These are phyloP conservation scores for Pyrenophora graminea DNA, from an alignment of 2,329 filamentous ascomycete species.

Conservation along the genomic window DNA sequence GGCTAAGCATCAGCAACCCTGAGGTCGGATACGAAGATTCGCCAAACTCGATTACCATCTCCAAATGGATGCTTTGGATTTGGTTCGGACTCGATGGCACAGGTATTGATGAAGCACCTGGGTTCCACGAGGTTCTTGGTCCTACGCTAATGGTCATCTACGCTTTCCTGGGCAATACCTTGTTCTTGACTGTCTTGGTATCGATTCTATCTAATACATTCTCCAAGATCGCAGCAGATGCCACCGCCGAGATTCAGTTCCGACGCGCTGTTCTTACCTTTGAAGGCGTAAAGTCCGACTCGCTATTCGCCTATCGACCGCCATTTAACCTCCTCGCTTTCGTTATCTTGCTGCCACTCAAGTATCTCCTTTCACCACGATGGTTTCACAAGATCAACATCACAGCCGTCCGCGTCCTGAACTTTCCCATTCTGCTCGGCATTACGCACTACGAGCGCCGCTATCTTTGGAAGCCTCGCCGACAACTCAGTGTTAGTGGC, in stretches of 20 bases:
- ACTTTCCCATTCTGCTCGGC: slow-evolving; percentile 72
- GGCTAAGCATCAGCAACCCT: slow-evolving; percentile 62
- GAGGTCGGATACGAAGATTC: slow-evolving; percentile 36
- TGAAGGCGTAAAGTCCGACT: slow-evolving; percentile 83
- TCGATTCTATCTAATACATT: slow-evolving; percentile 88
- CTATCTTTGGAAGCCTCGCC: slow-evolving; percentile 64
- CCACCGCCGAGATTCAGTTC: slow-evolving; percentile 82
- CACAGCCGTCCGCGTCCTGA: slow-evolving; percentile 71
- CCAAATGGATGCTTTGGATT: slow-evolving; percentile 91
- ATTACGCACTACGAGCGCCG: slow-evolving; percentile 73
- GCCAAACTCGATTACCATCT: slow-evolving; percentile 69
- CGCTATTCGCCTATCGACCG: slow-evolving; percentile 79
- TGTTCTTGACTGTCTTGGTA: slow-evolving; percentile 87
- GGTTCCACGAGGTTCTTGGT: slow-evolving; percentile 80
- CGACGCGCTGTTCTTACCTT: slow-evolving; percentile 79
- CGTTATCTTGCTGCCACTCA: slow-evolving; percentile 73
- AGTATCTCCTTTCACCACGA: slow-evolving; percentile 74
- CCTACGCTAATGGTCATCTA: slow-evolving; percentile 81
- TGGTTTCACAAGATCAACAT: slow-evolving; percentile 94
- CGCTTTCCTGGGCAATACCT: slow-evolving; percentile 81
- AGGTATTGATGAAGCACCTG: slow-evolving; percentile 60
- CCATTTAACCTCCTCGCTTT: slow-evolving; percentile 83
- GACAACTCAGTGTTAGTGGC: slow-evolving; percentile 27
- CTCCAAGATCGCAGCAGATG: slow-evolving; percentile 74
- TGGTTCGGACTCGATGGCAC: slow-evolving; percentile 84